Percentiles rank a stretch among this genome's conserved stretches.
These are phyloP conservation scores for Fusarium austroafricanum DNA, from an alignment of 2,329 filamentous ascomycete species.

Conservation along the genomic window DNA sequence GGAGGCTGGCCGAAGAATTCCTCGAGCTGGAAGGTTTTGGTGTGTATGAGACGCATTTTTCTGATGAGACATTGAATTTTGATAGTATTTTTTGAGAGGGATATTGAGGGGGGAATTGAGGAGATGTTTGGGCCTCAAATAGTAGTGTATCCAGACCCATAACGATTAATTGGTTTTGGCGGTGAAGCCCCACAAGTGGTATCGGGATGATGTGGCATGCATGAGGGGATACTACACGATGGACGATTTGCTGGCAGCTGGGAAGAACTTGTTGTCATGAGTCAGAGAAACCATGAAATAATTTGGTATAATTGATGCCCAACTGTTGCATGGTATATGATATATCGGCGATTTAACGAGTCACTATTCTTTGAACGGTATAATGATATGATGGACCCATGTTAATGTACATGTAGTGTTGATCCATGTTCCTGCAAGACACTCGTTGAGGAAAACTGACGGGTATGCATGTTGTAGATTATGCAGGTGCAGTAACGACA, in stretches of 20 bases:
- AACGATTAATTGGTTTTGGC: constrained; percentile 13
- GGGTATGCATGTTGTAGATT: constrained; percentile 11
- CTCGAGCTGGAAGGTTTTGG: constrained; percentile 34
- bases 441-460: background rate
- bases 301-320: constrained; percentile 23
- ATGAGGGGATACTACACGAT: constrained; percentile 19
- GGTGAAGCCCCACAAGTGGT: constrained; percentile 33
- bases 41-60: constrained; percentile 46
- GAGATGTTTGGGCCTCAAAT: constrained; percentile 7
- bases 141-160: constrained; percentile 1
- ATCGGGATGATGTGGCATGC: constrained; percentile 30
- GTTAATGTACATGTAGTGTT: background rate
- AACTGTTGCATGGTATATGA: background rate
- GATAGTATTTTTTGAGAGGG: too few species aligned
- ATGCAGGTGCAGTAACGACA: constrained; percentile 7
- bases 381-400: background rate
- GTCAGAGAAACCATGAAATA: constrained; percentile 16
- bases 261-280: constrained; percentile 12
- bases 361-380: background rate
- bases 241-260: constrained; percentile 21
- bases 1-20: constrained; percentile 44
- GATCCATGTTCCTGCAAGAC: constrained; percentile 9
- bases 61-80: background rate
- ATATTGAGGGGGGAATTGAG: background rate
- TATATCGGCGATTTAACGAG: background rate